These are phyloP conservation scores for Penicillium subrubescens DNA, from an alignment of 495 filamentous ascomycete genomes.

Conservation along the genomic window DNA sequence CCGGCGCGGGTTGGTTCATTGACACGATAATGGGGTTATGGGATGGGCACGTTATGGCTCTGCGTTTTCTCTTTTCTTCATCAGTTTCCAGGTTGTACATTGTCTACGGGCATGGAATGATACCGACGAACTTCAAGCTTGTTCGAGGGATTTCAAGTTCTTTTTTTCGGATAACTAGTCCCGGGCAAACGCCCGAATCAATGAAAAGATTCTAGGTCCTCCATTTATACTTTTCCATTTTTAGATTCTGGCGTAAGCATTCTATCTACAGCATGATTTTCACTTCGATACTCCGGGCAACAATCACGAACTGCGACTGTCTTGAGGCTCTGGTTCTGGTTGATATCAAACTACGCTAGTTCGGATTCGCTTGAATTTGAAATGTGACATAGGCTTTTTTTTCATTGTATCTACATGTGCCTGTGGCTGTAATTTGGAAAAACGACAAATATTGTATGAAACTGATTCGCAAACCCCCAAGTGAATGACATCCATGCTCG, in stretches of 20 bases:
- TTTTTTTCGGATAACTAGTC: conserved; percentile 33
- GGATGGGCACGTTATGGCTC: conserved; percentile 75
- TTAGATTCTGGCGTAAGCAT: neutral
- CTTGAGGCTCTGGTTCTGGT: neutral
- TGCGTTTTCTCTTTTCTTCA: conserved; percentile 68
- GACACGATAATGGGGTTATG: conserved; percentile 91
- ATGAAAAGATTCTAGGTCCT: conserved; percentile 37
- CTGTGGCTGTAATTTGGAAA: neutral
- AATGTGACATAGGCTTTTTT: neutral
- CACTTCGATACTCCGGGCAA: neutral
- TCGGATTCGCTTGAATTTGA: neutral
- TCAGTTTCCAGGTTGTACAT: conserved; percentile 87
- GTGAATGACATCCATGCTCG: neutral
- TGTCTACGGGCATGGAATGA: conserved; percentile 71
- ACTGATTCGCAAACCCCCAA: conserved; percentile 5
- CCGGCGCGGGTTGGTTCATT: conserved; percentile 65
- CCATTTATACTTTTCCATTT: conserved; percentile 5
- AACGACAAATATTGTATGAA: neutral
- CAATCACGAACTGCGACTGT: no score
- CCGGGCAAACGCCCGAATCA: conserved; percentile 23
- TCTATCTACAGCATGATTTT: neutral
- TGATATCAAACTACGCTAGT: neutral
- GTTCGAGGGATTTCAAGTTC: conserved; percentile 35
- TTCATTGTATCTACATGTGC: conserved; percentile 6
- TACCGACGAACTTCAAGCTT: conserved; percentile 41